Evolutionary conservation across 2,329 filamentous ascomycete species (phyloP).

Genomic region (Sclerotinia trifoliorum): DNA sequence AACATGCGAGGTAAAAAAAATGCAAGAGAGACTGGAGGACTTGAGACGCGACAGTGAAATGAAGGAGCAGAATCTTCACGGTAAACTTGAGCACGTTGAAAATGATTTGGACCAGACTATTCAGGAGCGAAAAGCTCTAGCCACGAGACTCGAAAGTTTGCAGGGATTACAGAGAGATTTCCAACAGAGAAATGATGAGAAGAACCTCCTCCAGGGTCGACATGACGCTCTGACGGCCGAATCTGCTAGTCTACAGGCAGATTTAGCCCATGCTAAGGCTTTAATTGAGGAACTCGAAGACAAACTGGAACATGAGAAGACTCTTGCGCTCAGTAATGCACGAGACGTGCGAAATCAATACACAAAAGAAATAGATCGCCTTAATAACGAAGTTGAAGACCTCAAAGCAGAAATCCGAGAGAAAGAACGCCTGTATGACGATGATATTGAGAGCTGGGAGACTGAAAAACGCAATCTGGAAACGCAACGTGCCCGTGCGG

Average conservation of each 20-base stretch:
- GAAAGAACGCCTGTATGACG: conserved; percentile 67
- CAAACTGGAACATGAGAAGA: conserved; percentile 46
- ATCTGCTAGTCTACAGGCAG: conserved; percentile 63
- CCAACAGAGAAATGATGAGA: conserved; percentile 60
- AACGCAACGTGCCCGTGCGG: conserved; percentile 62
- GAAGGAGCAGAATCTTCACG: conserved; percentile 39
- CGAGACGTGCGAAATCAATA: conserved; percentile 57
- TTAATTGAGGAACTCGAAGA: conserved; percentile 49
- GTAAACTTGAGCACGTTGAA: conserved; percentile 45
- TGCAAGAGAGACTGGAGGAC: conserved; percentile 46
- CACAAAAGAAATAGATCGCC: conserved; percentile 52
- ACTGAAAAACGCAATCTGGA: conserved; percentile 63
- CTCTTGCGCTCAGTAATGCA: conserved; percentile 51
- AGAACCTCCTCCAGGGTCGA: conserved; percentile 65
- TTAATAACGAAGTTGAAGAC: conserved; percentile 52
- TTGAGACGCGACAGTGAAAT: conserved; percentile 36
- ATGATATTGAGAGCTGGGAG: conserved; percentile 72
- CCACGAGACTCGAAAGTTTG: conserved; percentile 22
- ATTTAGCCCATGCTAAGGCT: conserved; percentile 51
- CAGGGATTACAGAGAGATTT: conserved; percentile 60
- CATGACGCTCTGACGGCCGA: conserved; percentile 67
- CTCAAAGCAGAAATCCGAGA: conserved; percentile 62
- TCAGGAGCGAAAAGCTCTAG: conserved; percentile 28
- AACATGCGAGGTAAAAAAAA: conserved; percentile 41
- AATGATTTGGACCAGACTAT: conserved; percentile 43